phyloP scores from a whole-genome alignment of 2,329 filamentous ascomycete genomes.

The Penicillium corylophilum region DNA sequence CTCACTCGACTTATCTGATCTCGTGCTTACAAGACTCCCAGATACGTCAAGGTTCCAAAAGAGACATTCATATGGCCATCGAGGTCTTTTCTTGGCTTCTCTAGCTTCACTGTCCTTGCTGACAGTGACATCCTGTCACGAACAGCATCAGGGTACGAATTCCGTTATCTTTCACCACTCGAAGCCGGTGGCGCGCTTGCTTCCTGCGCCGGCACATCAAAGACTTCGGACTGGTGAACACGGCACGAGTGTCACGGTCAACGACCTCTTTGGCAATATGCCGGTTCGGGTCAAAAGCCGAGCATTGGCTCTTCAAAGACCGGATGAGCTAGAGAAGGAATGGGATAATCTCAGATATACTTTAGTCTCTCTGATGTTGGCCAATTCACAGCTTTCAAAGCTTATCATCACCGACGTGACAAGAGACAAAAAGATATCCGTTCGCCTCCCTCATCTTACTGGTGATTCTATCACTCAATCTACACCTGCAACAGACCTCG shows the following conservation, averaged over 20 bases:
- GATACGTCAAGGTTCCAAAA: conserved; percentile 73
- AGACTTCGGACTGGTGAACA: conserved; percentile 56
- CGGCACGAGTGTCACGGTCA: conserved; percentile 74
- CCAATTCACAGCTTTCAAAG: conserved; percentile 60
- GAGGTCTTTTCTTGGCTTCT: conserved; percentile 75
- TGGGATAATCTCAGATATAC: conserved; percentile 64
- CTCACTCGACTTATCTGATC: not conserved
- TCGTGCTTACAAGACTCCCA: conserved; percentile 37
- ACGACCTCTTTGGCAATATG: conserved; percentile 84
- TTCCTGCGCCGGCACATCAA: conserved; percentile 61
- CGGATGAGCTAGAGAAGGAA: conserved; percentile 57
- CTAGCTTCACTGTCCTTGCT: conserved; percentile 74
- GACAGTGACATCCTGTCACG: conserved; percentile 70
- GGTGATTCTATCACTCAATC: not conserved
- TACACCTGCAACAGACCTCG: conserved; percentile 23
- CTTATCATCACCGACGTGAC: conserved; percentile 59
- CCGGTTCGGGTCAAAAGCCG: conserved; percentile 86
- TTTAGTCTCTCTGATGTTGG: conserved; percentile 65
- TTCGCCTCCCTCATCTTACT: conserved; percentile 18
- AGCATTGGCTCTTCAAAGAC: conserved; percentile 53
- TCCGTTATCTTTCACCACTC: conserved; percentile 70
- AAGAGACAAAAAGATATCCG: conserved; percentile 37
- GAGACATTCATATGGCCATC: conserved; percentile 59
- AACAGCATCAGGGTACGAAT: conserved; percentile 51
- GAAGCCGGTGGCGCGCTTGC: conserved; percentile 61